Base-by-base conservation (phyloP, 805 yeast genomes). In the Zygosaccharomyces pseudorouxii region DNA sequence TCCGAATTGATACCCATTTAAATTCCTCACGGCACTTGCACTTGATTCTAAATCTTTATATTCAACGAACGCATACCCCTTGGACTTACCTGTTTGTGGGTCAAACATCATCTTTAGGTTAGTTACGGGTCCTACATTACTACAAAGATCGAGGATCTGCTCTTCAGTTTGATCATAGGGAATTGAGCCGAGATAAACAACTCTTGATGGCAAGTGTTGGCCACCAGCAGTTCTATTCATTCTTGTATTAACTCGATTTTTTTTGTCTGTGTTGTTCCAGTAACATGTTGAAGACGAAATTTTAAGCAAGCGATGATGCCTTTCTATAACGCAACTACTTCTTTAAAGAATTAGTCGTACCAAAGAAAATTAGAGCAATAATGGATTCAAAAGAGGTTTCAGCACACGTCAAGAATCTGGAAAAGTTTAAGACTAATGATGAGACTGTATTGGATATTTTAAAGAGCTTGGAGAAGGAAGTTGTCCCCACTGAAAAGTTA, bases 141-240 rank as follows among this genome's bases (percentile, higher is more conserved):
- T 74, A 52, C 95, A 95, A 11, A 92, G 79, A 54, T 87, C 95
- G 55, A 79, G 68, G n/a, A 92, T 84, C 65, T 90, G 97, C 58
- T 89, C 95, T 64, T 92, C 98, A 0, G 97, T 86, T 61, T 86
- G 89, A 60, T 92, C 97, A 63, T 82, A 89, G 1, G 98, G 98
- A 33, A 92, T 86, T 12, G 88, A 84, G 3, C 96, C 95, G 37
- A 90, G 79, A 59, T 86, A 86, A 2, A 89, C 84, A 29, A 78
- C 79, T 49, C 68, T 53, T 4, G 67, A 59, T 16, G 67, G 68
- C n/a, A 59, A 56, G 38, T 65, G 59, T 42, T 57, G 59, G 9
- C 38, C 43, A 35, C 51, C 49, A 19, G 42, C 29, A 33, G 54
- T 50, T 46, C 58, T 53, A 46, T 42, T 56, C 53, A 48, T 53